These are phyloP conservation scores for Brassica rapa DNA, from an alignment of 345 rosid species.

Conservation along the genomic window DNA sequence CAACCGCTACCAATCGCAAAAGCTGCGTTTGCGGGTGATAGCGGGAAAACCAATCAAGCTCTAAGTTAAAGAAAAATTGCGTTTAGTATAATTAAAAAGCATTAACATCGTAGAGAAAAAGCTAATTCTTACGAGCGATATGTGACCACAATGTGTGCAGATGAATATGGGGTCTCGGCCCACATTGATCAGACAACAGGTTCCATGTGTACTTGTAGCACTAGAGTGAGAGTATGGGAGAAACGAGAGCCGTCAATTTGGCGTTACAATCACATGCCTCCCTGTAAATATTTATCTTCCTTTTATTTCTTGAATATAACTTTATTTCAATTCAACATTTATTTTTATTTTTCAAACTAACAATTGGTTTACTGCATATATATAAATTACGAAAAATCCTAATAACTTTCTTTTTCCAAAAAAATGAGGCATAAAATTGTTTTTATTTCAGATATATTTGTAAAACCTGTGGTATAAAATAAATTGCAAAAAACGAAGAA, in stretches of 20 bases:
- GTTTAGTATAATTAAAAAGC: neutral
- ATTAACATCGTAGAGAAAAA: neutral
- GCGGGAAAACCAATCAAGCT: too few relatives aligned
- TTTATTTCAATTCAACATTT: neutral
- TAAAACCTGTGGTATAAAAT: neutral
- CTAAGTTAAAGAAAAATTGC: neutral
- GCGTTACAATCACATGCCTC: conserved; percentile 9
- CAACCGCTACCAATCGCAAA: too few relatives aligned
- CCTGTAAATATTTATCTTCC: neutral
- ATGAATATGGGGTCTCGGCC: neutral
- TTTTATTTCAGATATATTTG: neutral
- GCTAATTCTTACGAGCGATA: neutral
- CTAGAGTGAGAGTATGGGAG: neutral
- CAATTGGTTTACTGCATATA: neutral
- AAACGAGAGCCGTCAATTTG: conserved; percentile 23
- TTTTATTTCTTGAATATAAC: neutral
- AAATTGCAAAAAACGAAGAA: too few relatives aligned
- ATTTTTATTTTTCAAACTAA: neutral
- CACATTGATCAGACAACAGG: neutral
- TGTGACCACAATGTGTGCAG: neutral
- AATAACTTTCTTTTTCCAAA: neutral
- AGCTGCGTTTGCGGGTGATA: too few relatives aligned
- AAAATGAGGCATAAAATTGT: neutral
- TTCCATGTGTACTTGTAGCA: neutral
- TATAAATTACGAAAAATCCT: neutral